Base-by-base conservation (phyloP, 345 rosid species). In the Acer saccharum region DNA sequence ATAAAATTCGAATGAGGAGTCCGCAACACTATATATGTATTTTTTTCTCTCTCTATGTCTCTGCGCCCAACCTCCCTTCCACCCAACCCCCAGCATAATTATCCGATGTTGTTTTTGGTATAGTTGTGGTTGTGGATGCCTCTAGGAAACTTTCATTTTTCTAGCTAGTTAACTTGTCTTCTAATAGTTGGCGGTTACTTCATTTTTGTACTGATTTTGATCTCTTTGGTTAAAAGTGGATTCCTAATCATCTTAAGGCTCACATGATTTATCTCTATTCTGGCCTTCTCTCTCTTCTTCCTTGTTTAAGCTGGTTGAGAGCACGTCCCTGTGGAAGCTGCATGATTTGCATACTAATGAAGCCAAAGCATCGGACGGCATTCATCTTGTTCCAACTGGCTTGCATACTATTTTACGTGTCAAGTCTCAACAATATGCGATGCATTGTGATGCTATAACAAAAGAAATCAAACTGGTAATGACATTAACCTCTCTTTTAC, bases 381-480 rank as follows among this genome's bases (percentile, higher is more conserved):
- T 96, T 86, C 87, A 78, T 82, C 90, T 94, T 72, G 89, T 84
- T 73, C 98, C 95, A 66, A 58, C 88, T 75, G 91, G 93, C 64
- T 75, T 79, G 71, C 90, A 90, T 69, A 72, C 84, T 62, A 81
- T 89, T 20, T 66, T 91, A 78, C 73, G 84, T 44, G 85, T 88
- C 79, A 86, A 91, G 77, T 69, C 84, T 17, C 93, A 88, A 70
- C 99, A 92, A 77, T 81, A 90, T 85, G 86, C 93, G 71, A 86
- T 94, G 97, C 95, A 94, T 64, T 90, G 91, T 60, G 93, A 96
- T 91, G 91, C 94, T 70, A 75, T 94, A 52, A 80, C 83, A 63
- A 80, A 84, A 67, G 97, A 94, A 72, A 86, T 94, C 72, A 95
- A 87, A 76, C 87, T 84, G 94, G 97, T 96, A 90, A 81, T 75